Base-by-base conservation (phyloP, 2,329 filamentous ascomycete genomes). In the Botryotinia narcissicola region DNA sequence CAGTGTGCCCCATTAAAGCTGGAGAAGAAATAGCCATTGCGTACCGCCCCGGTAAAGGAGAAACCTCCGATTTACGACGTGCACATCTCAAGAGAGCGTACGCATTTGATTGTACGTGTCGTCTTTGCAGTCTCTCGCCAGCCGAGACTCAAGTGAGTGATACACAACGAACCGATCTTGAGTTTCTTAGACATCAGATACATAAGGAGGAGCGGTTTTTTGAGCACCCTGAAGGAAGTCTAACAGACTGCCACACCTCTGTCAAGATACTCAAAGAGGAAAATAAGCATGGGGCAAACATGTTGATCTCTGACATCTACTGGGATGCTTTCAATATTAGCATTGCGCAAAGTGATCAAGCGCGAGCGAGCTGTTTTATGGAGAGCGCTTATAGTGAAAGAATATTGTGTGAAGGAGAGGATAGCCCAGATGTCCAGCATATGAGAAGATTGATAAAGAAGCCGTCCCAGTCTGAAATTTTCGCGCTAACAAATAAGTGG, bases 301-400 rank as follows among this genome's bases (percentile, higher is more conserved):
- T 61, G 6, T 73, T 75, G n/a, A 68, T 76, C 32, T 73, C 81
- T 44, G 78, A 81, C n/a, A 71, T 81, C 10, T 84, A 84, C 74
- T 83, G 83, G 71, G 81, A 84, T 73, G 83, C 83, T 29, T 83
- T 84, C 68, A 81, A 84, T 75, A 81, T 86, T 63, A 74, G 77
- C 68, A 80, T 83, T 83, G 77, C 79, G 12, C 82, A 85, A 78
- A 80, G 83, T 1, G 84, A 86, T 75, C 78, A 82, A 73, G 83
- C 84, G 63, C 79, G 84, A 62, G 83, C 48, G 12, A 81, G 77
- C 18, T 78, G 81, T 14, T 86, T 85, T 78, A 82, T 82, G 8
- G 79, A 83, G 73, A 81, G 77, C 71, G 79, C 78, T 5, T 82
- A 83, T 71, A 75, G 78, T 59, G 75, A 77, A 1, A 79, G 81